Conservation (phyloP, 306 rosid species). For the Lotus japonicus region DNA sequence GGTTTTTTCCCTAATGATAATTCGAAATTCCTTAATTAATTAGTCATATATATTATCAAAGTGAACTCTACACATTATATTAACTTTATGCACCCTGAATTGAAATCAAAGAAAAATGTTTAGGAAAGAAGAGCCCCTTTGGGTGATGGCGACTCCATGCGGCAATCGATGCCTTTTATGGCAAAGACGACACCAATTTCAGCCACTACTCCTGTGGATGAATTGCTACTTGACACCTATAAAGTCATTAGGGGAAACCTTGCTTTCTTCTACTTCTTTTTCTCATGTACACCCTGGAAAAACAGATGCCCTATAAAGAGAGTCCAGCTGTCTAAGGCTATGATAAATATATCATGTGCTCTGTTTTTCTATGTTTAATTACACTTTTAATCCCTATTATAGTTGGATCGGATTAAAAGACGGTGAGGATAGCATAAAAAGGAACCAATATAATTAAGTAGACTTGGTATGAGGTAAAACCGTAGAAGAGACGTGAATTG, state of each 20-base stretch:
- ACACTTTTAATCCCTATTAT: too few relatives aligned
- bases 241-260: slow-evolving; percentile 28
- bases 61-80: too few relatives aligned
- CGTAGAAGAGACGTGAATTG: too few relatives aligned
- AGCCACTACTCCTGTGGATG: slow-evolving; percentile 33
- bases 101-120: too few relatives aligned
- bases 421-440: too few relatives aligned
- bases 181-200: slow-evolving; percentile 38
- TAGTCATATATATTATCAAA: background rate
- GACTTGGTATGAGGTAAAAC: too few relatives aligned
- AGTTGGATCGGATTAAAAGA: too few relatives aligned
- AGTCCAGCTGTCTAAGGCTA: background rate
- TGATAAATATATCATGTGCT: too few relatives aligned
- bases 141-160: slow-evolving; percentile 36
- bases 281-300: slow-evolving; percentile 14
- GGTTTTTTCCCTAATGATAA: background rate
- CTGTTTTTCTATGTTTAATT: too few relatives aligned
- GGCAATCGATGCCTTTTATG: slow-evolving; percentile 11
- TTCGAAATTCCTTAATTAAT: background rate
- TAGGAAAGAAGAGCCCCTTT: too few relatives aligned
- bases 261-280: slow-evolving; percentile 7
- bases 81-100: too few relatives aligned
- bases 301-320: slow-evolving; percentile 28
- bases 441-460: too few relatives aligned
- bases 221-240: slow-evolving; percentile 29